These are phyloP conservation scores for Ophiostoma populinum DNA, from an alignment of 2,329 filamentous ascomycete genomes.

Conservation along the genomic window DNA sequence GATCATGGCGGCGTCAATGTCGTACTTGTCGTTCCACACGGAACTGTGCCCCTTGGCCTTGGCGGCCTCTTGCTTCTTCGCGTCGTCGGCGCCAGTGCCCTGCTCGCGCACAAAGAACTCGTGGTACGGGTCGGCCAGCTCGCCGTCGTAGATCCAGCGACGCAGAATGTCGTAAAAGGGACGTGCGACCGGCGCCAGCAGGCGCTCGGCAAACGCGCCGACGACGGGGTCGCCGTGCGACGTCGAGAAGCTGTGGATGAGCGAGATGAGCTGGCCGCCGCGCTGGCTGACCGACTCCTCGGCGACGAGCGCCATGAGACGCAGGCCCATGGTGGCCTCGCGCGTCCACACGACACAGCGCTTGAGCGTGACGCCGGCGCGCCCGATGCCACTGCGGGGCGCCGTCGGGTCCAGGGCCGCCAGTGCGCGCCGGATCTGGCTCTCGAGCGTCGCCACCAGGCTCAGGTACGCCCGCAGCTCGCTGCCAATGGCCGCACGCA, in stretches of 20 bases:
- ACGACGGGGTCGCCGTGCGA: constrained; percentile 94
- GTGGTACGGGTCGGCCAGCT: constrained; percentile 84
- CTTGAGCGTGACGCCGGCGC: constrained; percentile 83
- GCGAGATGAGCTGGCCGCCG: constrained; percentile 79
- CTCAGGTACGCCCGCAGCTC: constrained; percentile 83
- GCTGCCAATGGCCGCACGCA: constrained; percentile 67
- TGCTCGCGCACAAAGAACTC: constrained; percentile 94
- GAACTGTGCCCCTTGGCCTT: constrained; percentile 55
- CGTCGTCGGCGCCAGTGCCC: constrained; percentile 30
- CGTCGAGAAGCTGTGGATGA: constrained; percentile 85
- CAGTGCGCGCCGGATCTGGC: constrained; percentile 72
- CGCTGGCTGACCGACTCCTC: constrained; percentile 68
- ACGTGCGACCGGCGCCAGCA: constrained; percentile 71
- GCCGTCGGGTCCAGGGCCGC: constrained; percentile 52
- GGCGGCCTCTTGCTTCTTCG: constrained; percentile 21
- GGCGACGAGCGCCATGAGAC: constrained; percentile 85
- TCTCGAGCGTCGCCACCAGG: constrained; percentile 80
- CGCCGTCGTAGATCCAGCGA: constrained; percentile 96
- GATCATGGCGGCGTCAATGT: constrained; percentile 68
- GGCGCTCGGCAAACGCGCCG: constrained; percentile 75
- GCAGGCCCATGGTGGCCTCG: constrained; percentile 87
- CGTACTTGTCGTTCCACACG: constrained; percentile 97
- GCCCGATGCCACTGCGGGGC: constrained; percentile 56
- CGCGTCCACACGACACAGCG: constrained; percentile 93
- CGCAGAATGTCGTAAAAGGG: constrained; percentile 95